A percentile compares a stretch with the other conserved stretches of the same genome.
Conservation (phyloP, 495 filamentous ascomycete genomes). For the Clavariopsis aquatica region DNA sequence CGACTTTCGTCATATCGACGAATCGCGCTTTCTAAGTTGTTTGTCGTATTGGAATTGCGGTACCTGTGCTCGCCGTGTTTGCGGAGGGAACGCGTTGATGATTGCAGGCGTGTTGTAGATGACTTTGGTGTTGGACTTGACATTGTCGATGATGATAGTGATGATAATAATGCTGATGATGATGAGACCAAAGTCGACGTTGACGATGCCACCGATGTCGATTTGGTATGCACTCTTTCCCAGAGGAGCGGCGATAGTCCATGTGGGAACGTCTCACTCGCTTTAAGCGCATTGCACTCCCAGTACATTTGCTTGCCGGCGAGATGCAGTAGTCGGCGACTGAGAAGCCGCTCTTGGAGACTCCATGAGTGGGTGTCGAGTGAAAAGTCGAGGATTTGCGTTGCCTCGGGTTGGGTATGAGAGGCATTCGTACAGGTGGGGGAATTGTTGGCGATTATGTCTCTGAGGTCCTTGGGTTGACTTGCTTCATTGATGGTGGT, state of each 20-base stretch:
- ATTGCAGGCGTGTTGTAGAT: background rate
- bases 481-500: background rate
- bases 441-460: background rate
- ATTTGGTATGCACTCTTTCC: conserved; percentile 35
- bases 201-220: background rate
- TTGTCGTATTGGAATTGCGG: background rate
- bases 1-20: background rate
- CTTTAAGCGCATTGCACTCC: conserved; percentile 37
- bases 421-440: background rate
- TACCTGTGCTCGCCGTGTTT: background rate
- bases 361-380: conserved; percentile 35
- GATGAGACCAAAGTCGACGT: background rate
- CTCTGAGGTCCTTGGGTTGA: background rate
- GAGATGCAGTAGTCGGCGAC: conserved; percentile 27
- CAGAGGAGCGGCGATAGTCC: conserved; percentile 35
- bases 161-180: background rate
- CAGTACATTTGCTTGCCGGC: conserved; percentile 35
- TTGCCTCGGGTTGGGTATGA: background rate
- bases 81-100: background rate
- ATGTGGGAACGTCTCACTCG: conserved; percentile 34
- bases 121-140: background rate
- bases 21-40: background rate
- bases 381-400: conserved; percentile 2
- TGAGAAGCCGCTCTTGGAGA: conserved; percentile 35
- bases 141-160: background rate